Evolutionary conservation across 345 rosid species (phyloP).

Genomic region (Eucalyptus polybractea): DNA sequence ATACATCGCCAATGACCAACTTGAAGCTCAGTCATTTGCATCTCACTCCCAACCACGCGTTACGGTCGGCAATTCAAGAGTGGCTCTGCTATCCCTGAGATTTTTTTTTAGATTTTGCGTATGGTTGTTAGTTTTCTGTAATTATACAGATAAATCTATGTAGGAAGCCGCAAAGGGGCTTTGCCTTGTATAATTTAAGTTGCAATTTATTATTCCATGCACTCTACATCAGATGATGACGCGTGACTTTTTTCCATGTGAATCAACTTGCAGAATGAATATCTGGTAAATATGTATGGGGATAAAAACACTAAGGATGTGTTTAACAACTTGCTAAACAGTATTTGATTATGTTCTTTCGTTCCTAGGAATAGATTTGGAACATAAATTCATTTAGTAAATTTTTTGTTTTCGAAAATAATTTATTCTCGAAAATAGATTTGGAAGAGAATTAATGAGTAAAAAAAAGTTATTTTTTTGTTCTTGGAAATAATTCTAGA

Average conservation of each 20-base stretch:
- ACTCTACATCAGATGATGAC: not conserved
- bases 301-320: too few species aligned
- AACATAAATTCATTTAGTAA: fast-evolving
- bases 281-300: not conserved
- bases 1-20: slow-evolving; percentile 75
- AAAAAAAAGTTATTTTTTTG: too few species aligned
- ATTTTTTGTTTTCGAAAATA: fast-evolving
- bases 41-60: slow-evolving; percentile 54
- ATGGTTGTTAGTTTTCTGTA: not conserved
- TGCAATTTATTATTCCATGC: not conserved
- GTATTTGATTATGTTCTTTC: too few species aligned
- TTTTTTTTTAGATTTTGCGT: not conserved
- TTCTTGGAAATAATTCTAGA: too few species aligned
- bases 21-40: slow-evolving; percentile 32
- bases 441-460: too few species aligned
- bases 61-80: slow-evolving; percentile 57
- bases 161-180: not conserved
- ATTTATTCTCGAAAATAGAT: too few species aligned
- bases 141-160: not conserved
- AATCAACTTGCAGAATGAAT: not conserved
- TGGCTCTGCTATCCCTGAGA: slow-evolving; percentile 57
- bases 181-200: not conserved
- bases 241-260: not conserved
- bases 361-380: too few species aligned
- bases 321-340: too few species aligned